Evolutionary conservation across 768 basidiomycete species (phyloP).

Genomic region (Pleurotus ostreatus): DNA sequence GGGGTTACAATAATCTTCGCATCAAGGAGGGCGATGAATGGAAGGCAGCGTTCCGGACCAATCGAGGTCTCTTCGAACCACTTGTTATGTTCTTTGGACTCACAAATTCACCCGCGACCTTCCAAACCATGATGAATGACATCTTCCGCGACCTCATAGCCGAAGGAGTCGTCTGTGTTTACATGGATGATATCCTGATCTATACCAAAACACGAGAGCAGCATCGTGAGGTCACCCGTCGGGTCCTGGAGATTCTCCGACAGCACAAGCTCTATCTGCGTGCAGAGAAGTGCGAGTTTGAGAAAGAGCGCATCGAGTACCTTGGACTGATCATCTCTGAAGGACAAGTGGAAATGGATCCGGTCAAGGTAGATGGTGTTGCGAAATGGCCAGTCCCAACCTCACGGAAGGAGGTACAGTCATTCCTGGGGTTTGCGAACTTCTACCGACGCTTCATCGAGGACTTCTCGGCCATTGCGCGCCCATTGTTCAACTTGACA

Average conservation of each 20-base stretch:
- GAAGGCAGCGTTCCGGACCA: conserved; percentile 12
- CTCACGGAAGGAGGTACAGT: conserved; percentile 22
- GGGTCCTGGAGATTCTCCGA: conserved; percentile 22
- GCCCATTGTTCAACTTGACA: conserved; percentile 25
- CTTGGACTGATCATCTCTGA: conserved; percentile 21
- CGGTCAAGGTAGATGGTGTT: conserved; percentile 24
- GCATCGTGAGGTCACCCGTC: conserved; percentile 12
- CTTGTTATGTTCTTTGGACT: conserved; percentile 14
- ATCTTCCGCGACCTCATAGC: conserved; percentile 19
- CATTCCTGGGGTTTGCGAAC: conserved; percentile 33
- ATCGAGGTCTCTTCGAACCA: conserved; percentile 9
- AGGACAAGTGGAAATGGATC: conserved; percentile 25
- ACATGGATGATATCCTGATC: conserved; percentile 42
- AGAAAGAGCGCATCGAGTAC: conserved; percentile 20
- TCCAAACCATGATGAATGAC: conserved; percentile 10
- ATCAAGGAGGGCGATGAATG: conserved; percentile 11
- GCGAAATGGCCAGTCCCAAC: conserved; percentile 24
- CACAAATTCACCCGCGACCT: conserved; percentile 20
- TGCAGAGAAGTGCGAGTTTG: conserved; percentile 33
- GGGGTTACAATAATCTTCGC: conserved; percentile 31
- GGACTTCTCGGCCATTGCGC: conserved; percentile 23
- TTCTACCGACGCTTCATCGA: conserved; percentile 35
- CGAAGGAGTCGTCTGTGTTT: conserved; percentile 25
- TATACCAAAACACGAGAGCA: conserved; percentile 16
- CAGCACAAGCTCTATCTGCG: conserved; percentile 30